Percentiles rank a stretch among this genome's conserved stretches.
Conservation (phyloP, 2,329 filamentous ascomycete genomes). For the Colletotrichum horii region DNA sequence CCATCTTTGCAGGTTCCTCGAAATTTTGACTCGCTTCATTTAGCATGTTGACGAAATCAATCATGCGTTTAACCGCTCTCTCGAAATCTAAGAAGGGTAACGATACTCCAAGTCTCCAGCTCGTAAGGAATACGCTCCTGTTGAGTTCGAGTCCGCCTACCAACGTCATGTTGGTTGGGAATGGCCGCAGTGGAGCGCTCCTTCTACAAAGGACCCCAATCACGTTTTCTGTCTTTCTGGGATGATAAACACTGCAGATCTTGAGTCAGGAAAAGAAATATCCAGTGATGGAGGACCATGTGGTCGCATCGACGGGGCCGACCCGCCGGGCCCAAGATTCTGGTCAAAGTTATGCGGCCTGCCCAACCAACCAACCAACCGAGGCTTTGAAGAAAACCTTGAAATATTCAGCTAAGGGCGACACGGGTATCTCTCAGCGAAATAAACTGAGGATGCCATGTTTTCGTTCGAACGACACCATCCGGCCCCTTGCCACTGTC, state of each 20-base stretch:
- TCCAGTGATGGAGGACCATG: not conserved
- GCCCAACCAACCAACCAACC: not conserved
- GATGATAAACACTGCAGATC: not conserved
- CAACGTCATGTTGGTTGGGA: not conserved
- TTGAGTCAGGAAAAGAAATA: not conserved
- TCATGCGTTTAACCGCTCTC: rapidly evolving
- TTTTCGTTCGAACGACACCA: not conserved
- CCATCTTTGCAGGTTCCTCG: not conserved
- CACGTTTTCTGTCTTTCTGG: not conserved
- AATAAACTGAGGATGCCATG: rapidly evolving
- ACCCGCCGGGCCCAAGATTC: not conserved
- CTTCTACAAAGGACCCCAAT: not conserved
- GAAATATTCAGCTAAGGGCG: not conserved
- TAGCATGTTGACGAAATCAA: not conserved
- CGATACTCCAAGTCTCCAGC: not conserved
- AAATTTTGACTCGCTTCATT: rapidly evolving
- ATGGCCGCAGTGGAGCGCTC: not conserved
- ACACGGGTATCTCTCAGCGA: rapidly evolving
- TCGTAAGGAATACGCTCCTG: too few species aligned
- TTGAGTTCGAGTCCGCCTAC: too few species aligned
- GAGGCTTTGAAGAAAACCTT: not conserved
- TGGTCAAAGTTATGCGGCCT: not conserved
- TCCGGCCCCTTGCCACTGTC: not conserved
- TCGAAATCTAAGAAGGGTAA: not conserved
- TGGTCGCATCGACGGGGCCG: not conserved